A percentile compares a stretch with the other conserved stretches of the same genome.
phyloP scores from a whole-genome alignment of 805 yeast genomes.

The Lipomyces mesembrius region DNA sequence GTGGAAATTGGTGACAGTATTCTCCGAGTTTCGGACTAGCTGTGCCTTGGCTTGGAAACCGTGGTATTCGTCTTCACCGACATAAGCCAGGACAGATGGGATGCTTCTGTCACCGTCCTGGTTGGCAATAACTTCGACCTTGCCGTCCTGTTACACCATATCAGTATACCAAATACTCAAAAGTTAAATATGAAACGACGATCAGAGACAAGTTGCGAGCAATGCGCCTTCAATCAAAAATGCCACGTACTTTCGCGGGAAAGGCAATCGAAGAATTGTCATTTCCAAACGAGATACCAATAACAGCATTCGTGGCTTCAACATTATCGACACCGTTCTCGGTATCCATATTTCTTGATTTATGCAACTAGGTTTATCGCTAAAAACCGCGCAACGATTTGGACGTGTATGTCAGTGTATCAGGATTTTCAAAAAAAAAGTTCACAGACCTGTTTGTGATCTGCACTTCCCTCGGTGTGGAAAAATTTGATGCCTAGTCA shows the following conservation, averaged over 20 bases:
- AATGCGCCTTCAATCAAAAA: background rate
- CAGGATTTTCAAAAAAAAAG: background rate
- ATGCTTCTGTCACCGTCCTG: slow-evolving; percentile 98
- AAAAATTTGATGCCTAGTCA: background rate
- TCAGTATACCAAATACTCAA: slow-evolving; percentile 7
- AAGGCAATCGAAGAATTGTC: slow-evolving; percentile 93
- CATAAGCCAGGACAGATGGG: slow-evolving; percentile 89
- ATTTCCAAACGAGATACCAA: slow-evolving; percentile 97
- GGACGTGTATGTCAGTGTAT: background rate
- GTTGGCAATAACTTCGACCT: slow-evolving; percentile 96
- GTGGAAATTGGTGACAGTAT: slow-evolving; percentile 89
- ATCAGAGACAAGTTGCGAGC: background rate
- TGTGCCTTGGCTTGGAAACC: slow-evolving; percentile 96
- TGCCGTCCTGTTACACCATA: slow-evolving; percentile 67
- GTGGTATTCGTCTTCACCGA: slow-evolving; percentile 94
- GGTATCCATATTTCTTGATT: background rate
- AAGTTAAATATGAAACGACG: background rate
- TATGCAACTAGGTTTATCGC: too few species aligned
- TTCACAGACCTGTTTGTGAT: background rate
- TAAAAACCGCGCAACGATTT: too few species aligned
- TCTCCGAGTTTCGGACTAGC: slow-evolving; percentile 83
- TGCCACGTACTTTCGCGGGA: slow-evolving; percentile 48
- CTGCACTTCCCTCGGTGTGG: background rate
- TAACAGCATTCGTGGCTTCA: slow-evolving; percentile 55
- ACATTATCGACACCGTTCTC: slow-evolving; percentile 13